Evolutionary conservation across 768 basidiomycete genomes (phyloP).

Genomic region (Scleroderma bovista): DNA sequence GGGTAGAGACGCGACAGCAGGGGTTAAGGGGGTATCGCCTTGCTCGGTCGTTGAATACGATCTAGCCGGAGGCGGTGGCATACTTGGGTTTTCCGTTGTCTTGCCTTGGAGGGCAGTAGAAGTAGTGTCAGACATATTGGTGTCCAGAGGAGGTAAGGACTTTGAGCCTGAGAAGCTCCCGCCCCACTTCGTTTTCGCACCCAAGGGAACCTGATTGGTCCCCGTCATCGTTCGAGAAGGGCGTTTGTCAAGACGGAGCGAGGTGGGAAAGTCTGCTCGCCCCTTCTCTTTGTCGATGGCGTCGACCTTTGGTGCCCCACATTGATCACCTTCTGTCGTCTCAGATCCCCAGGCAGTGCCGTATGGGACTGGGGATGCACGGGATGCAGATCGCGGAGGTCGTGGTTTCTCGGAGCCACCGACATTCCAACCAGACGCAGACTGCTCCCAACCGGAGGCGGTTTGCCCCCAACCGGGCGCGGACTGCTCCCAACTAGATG

Average conservation of each 20-base stretch:
- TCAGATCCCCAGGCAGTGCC: not conserved
- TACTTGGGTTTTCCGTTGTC: no score
- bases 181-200: slow-evolving; percentile 9
- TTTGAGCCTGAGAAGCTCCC: slow-evolving; percentile 1
- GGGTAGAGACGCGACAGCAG: slow-evolving; percentile 11
- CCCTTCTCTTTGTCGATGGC: slow-evolving; percentile 3
- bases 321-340: not conserved
- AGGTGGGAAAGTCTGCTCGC: slow-evolving; percentile 7
- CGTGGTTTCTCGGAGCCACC: no score
- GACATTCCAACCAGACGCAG: no score
- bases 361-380: no score
- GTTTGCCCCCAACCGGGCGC: no score
- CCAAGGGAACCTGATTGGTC: slow-evolving; percentile 20
- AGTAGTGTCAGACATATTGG: not conserved
- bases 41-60: not conserved
- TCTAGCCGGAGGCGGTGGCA: not conserved
- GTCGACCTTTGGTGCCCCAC: not conserved
- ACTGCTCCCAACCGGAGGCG: no score
- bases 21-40: slow-evolving; percentile 3
- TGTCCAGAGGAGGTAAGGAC: not conserved
- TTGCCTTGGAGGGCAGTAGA: not conserved
- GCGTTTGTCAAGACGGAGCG: not conserved
- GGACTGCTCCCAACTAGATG: no score
- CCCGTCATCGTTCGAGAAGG: slow-evolving; percentile 12
- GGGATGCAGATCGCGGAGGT: no score